Evolutionary conservation across 2,329 filamentous ascomycete species (phyloP).

Genomic region (Diaporthe sp.): DNA sequence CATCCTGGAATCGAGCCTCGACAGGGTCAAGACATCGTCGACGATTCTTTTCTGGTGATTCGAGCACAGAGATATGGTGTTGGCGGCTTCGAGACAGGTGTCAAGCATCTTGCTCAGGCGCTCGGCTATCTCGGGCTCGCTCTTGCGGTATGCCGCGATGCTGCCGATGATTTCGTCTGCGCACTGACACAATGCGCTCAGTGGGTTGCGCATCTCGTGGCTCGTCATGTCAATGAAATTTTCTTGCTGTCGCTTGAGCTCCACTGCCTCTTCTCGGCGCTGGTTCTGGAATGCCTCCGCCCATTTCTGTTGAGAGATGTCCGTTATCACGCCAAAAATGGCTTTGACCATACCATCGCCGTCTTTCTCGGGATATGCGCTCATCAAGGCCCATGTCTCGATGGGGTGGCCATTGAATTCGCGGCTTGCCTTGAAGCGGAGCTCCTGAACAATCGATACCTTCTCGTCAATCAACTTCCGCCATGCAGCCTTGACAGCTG

Average conservation of each 20-base stretch:
- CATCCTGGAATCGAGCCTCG: slow-evolving; percentile 82
- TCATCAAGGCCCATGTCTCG: slow-evolving; percentile 84
- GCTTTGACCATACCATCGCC: slow-evolving; percentile 76
- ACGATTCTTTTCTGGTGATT: slow-evolving; percentile 85
- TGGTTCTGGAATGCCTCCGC: slow-evolving; percentile 85
- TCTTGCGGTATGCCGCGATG: slow-evolving; percentile 58
- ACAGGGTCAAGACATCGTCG: slow-evolving; percentile 81
- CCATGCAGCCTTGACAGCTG: slow-evolving; percentile 73
- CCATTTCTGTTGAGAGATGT: slow-evolving; percentile 89
- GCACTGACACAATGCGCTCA: slow-evolving; percentile 82
- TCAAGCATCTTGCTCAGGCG: slow-evolving; percentile 65
- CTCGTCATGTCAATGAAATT: slow-evolving; percentile 83
- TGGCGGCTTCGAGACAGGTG: slow-evolving; percentile 79
- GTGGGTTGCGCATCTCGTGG: slow-evolving; percentile 83
- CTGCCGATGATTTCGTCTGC: slow-evolving; percentile 77
- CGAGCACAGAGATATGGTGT: slow-evolving; percentile 84
- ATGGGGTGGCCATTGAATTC: slow-evolving; percentile 70
- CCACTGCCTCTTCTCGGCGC: slow-evolving; percentile 84
- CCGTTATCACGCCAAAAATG: slow-evolving; percentile 85
- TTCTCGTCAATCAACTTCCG: slow-evolving; percentile 71
- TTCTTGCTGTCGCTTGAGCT: slow-evolving; percentile 80
- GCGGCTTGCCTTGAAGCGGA: slow-evolving; percentile 80
- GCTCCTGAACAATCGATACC: slow-evolving; percentile 77
- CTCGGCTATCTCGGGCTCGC: slow-evolving; percentile 47
- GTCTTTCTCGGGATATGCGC: slow-evolving; percentile 80